Percentiles rank a stretch among this genome's conserved stretches.
Conservation (phyloP, 2,329 filamentous ascomycete species). For the Thelonectria blattea region DNA sequence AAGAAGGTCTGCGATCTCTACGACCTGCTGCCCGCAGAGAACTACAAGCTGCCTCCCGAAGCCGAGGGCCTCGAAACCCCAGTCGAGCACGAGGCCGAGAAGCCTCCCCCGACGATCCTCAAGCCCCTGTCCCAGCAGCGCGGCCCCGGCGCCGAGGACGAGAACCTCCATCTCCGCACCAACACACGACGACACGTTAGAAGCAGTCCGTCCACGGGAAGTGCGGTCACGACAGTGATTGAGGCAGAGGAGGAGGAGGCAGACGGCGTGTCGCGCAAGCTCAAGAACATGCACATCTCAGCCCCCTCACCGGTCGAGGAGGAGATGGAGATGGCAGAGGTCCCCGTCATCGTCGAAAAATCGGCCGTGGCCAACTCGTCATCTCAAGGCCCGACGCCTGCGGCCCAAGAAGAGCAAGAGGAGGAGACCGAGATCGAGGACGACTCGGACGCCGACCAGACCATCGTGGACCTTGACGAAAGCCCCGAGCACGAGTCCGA, state of each 20-base stretch:
- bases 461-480: conserved; percentile 31
- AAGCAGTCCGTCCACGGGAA: conserved; percentile 80
- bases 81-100: conserved; percentile 50
- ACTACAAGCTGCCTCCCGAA: conserved; percentile 93
- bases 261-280: conserved; percentile 52
- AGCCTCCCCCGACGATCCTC: conserved; percentile 44
- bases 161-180: conserved; percentile 61
- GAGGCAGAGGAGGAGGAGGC: conserved; percentile 81
- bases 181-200: conserved; percentile 84
- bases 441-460: conserved; percentile 33
- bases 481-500: conserved; percentile 18
- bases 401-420: conserved; percentile 22
- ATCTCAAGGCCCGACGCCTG: conserved; percentile 1
- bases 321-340: conserved; percentile 48
- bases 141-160: conserved; percentile 48
- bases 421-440: conserved; percentile 8
- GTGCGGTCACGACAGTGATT: conserved; percentile 79
- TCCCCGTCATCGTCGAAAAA: conserved; percentile 50
- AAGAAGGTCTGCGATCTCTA: conserved; percentile 96
- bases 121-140: conserved; percentile 43
- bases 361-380: conserved; percentile 35
- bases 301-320: conserved; percentile 65
- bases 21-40: conserved; percentile 86
- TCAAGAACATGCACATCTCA: conserved; percentile 56
- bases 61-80: conserved; percentile 79